A percentile compares a stretch with the other conserved stretches of the same genome.
phyloP scores from a whole-genome alignment of 2,329 filamentous ascomycete genomes.

The Penicillium frequentans region DNA sequence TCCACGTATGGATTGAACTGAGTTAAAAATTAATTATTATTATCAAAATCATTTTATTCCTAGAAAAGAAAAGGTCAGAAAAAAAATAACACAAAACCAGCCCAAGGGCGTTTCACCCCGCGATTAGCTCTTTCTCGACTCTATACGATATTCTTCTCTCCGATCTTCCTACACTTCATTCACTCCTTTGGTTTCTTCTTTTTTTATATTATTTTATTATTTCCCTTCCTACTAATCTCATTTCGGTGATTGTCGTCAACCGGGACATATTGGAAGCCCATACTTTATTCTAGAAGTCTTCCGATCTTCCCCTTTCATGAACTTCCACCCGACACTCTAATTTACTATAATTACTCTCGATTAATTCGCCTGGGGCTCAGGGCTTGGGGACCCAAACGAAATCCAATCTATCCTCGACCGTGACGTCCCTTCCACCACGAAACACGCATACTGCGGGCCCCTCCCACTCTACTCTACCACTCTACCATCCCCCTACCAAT shows the following conservation, averaged over 20 bases:
- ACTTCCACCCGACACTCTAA: conserved; percentile 18
- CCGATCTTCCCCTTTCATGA: conserved; percentile 4
- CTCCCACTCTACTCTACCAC: background rate
- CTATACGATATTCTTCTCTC: conserved; percentile 25
- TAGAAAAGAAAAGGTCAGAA: conserved; percentile 12
- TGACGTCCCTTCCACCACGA: conserved; percentile 2
- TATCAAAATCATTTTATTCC: conserved; percentile 3
- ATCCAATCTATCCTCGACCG: conserved; percentile 22
- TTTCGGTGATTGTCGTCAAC: conserved; percentile 8
- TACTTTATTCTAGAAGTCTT: conserved; percentile 11
- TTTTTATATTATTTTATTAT: conserved; percentile 8
- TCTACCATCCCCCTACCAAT: background rate
- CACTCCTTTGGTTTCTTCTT: conserved; percentile 25
- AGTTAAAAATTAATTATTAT: conserved; percentile 10
- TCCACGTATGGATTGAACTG: conserved; percentile 24
- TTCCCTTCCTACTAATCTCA: conserved; percentile 13
- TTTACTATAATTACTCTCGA: conserved; percentile 24
- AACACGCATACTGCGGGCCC: conserved; percentile 4
- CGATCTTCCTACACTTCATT: conserved; percentile 24
- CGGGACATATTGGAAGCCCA: conserved; percentile 12
- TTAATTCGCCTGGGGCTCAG: conserved; percentile 16
- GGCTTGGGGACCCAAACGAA: conserved; percentile 3
- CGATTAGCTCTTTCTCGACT: conserved; percentile 32
- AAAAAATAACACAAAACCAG: conserved; percentile 20
- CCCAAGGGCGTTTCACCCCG: conserved; percentile 37